Base-by-base conservation (phyloP, 768 basidiomycete genomes). In the Phanerochaete sordida region DNA sequence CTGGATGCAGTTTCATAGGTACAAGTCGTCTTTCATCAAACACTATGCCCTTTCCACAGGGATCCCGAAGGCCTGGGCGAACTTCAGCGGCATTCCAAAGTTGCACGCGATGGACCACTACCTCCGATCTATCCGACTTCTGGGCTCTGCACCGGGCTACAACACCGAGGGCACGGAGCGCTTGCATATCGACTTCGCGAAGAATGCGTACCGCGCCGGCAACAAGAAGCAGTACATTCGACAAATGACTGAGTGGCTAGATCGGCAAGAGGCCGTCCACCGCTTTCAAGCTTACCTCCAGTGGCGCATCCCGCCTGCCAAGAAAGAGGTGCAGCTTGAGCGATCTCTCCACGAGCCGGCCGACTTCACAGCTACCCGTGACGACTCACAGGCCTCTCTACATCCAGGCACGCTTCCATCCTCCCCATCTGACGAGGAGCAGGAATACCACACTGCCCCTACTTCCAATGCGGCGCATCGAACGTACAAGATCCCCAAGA, bases 141-240 rank as follows among this genome's bases (percentile, higher is more conserved):
- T 64, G 1, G 72, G 72, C 4, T 62, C 59, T 21, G 63, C 64
- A 0, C 69, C 71, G 55, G 61, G 62, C 0, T 69, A 58, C 62
- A 71, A 61, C 56, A 74, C 72, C 0, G 73, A 75, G 58, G 39
- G 66, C 53, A 30, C 69, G 59, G 62, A 72, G 64, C 71, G 72
- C 0, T 69, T 81, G 0, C 81, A 81, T 56, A 80, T 80, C 49
- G 72, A 80, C 63, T 73, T 69, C 46, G 74, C 77, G 1, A 81
- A 81, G 61, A 39, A 63, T 1, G 66, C 56, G 0, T 74, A 72
- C 59, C 44, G 65, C 1, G 66, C 68, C 3, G 65, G 61, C 5
- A 74, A 72, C 60, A 58, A 62, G 21, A 60, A 62, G 26, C 61
- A 70, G 28, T 69, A 68, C 58, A 56, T 64, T 2, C 47, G 65